phyloP scores from a whole-genome alignment of 1,284 basidiomycete species.

The Cutaneotrichosporon sp. region DNA sequence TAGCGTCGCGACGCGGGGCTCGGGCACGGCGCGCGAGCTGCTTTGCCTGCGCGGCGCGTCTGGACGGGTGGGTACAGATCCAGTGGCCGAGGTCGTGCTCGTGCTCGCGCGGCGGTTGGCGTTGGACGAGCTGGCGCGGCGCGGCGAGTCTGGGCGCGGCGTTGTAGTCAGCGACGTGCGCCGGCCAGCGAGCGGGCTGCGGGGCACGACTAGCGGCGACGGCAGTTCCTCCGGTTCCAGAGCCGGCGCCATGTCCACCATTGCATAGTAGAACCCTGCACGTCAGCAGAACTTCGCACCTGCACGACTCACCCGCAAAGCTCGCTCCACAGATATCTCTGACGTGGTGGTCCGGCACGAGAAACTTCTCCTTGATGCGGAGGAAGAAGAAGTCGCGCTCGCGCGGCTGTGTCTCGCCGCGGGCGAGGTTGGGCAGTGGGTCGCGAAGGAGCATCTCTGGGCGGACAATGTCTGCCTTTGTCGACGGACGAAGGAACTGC shows the following conservation, averaged over 20 bases:
- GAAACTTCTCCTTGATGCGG: slow-evolving; percentile 93
- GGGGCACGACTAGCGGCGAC: slow-evolving; percentile 23
- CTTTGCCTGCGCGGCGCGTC: slow-evolving; percentile 20
- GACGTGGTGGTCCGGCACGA: slow-evolving; percentile 88
- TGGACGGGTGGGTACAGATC: slow-evolving; percentile 8
- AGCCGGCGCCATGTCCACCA: slow-evolving; percentile 46
- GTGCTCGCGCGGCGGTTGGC: slow-evolving; percentile 9
- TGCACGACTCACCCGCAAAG: slow-evolving; percentile 74
- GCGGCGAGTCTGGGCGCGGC: slow-evolving; percentile 16
- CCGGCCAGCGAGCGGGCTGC: slow-evolving; percentile 14
- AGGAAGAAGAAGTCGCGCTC: slow-evolving; percentile 63
- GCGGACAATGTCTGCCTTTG: slow-evolving; percentile 56
- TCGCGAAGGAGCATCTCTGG: slow-evolving; percentile 68
- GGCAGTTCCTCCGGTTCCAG: slow-evolving; percentile 21
- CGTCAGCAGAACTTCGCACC: too few relatives aligned
- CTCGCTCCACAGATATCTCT: slow-evolving; percentile 92
- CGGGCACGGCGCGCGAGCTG: slow-evolving; percentile 18
- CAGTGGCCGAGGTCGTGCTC: too few relatives aligned
- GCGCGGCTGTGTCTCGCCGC: slow-evolving; percentile 25
- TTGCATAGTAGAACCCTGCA: slow-evolving; percentile 71
- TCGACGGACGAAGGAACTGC: slow-evolving; percentile 68
- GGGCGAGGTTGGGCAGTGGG: slow-evolving; percentile 29
- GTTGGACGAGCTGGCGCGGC: slow-evolving; percentile 14
- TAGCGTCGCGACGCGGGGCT: slow-evolving; percentile 35
- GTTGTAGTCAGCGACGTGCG: slow-evolving; percentile 12